phyloP scores from a whole-genome alignment of 1,284 basidiomycete genomes.

The Papiliotrema fonsecae region DNA sequence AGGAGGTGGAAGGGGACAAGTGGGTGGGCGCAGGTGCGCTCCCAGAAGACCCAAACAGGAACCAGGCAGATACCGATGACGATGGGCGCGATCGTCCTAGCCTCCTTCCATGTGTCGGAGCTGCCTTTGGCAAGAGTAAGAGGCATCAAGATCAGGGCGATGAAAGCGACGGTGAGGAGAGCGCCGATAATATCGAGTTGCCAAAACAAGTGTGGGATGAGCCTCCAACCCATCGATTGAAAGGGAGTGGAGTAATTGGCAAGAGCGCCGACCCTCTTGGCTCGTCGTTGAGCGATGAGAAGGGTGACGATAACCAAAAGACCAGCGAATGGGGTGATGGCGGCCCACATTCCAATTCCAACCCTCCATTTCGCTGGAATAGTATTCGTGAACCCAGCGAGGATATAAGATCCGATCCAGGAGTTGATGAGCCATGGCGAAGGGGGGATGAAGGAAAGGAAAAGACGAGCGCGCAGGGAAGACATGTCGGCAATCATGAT shows the following conservation, averaged over 20 bases:
- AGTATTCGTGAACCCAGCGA: neutral
- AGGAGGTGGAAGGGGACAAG: constrained; percentile 46
- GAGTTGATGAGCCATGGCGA: constrained; percentile 36
- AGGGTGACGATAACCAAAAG: constrained; percentile 42
- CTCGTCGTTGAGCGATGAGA: constrained; percentile 32
- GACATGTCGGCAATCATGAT: constrained; percentile 47
- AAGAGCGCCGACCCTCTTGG: constrained; percentile 31
- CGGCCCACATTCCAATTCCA: constrained; percentile 10
- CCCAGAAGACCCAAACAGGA: constrained; percentile 47
- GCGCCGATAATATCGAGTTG: constrained; percentile 47
- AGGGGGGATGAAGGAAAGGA: constrained; percentile 46
- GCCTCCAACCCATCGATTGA: constrained; percentile 8
- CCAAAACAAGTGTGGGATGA: constrained; percentile 46
- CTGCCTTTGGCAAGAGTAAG: constrained; percentile 46
- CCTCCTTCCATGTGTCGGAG: constrained; percentile 33
- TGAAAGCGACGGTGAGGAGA: constrained; percentile 39
- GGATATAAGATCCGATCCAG: constrained; percentile 13
- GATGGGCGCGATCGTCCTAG: constrained; percentile 46
- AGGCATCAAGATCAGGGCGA: constrained; percentile 46
- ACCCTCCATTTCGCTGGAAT: no score
- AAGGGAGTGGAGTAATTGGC: constrained; percentile 34
- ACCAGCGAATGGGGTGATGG: constrained; percentile 17
- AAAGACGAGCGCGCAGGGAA: constrained; percentile 41
- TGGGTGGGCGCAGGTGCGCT: constrained; percentile 44
- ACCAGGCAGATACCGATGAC: constrained; percentile 43